These are phyloP conservation scores for Apostasia ramifera DNA, from an alignment of 106 monocot species.

Conservation along the genomic window DNA sequence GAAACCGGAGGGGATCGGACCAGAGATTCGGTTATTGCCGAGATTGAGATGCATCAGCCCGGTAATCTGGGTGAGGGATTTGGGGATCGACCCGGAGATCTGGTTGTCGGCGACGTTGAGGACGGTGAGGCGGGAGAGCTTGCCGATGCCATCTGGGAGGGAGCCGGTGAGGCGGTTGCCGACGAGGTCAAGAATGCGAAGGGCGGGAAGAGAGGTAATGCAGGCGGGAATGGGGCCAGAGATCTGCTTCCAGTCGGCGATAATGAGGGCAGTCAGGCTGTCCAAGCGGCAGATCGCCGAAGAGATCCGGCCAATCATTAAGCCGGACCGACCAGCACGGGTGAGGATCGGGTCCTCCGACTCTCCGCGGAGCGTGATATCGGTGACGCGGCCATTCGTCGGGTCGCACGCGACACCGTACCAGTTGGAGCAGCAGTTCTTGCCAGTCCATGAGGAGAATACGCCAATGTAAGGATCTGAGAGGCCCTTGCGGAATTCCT, in stretches of 20 bases:
- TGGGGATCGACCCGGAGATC: constrained; percentile 54
- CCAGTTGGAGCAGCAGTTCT: constrained; percentile 68
- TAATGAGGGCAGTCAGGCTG: constrained; percentile 45
- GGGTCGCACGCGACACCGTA: constrained; percentile 83
- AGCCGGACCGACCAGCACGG: constrained; percentile 31
- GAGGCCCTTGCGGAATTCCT: constrained; percentile 32
- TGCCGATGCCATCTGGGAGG: constrained; percentile 46
- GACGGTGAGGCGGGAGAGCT: constrained; percentile 57
- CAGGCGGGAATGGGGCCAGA: constrained; percentile 69
- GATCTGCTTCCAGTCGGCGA: constrained; percentile 89
- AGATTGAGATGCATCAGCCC: constrained; percentile 82
- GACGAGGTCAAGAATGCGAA: constrained; percentile 74
- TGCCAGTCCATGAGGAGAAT: constrained; percentile 49
- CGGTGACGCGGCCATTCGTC: constrained; percentile 40
- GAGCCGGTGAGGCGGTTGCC: constrained; percentile 70
- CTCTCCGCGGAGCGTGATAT: constrained; percentile 38
- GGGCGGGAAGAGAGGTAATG: constrained; percentile 37
- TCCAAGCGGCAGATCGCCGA: constrained; percentile 50
- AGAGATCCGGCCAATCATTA: constrained; percentile 73
- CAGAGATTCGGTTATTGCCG: constrained; percentile 47
- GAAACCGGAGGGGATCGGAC: constrained; percentile 45
- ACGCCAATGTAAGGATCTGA: constrained; percentile 43
- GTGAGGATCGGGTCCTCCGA: constrained; percentile 42
- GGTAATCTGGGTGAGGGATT: constrained; percentile 40
- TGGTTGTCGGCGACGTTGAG: constrained; percentile 84